phyloP scores from a whole-genome alignment of 305 asterid species.

The Solanum hybrid region DNA sequence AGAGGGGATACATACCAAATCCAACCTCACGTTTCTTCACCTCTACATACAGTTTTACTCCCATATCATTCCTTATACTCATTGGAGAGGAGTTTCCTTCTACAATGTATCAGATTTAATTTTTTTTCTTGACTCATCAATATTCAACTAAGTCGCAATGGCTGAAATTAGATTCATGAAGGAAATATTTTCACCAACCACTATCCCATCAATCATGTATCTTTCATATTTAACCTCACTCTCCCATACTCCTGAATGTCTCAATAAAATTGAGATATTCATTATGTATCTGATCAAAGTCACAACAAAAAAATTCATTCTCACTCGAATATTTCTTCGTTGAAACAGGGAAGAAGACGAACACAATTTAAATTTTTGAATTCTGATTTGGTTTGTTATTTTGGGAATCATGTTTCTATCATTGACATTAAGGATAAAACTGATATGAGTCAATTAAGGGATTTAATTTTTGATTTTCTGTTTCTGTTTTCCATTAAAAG shows the following conservation, averaged over 20 bases:
- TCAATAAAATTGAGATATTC: not conserved
- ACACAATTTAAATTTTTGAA: too few relatives aligned
- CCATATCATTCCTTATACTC: not conserved
- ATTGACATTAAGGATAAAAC: not conserved
- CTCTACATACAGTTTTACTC: not conserved
- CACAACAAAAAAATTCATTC: not conserved
- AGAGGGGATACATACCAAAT: not conserved
- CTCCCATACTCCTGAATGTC: not conserved
- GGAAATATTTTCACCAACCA: not conserved
- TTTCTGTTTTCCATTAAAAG: too few relatives aligned
- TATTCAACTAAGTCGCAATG: not conserved
- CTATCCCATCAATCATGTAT: not conserved
- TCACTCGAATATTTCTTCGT: not conserved
- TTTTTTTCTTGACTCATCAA: not conserved
- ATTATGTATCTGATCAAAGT: not conserved
- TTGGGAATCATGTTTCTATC: not conserved
- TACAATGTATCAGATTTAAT: fast-evolving
- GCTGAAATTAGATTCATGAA: not conserved
- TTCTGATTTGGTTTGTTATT: not conserved
- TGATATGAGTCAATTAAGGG: not conserved
- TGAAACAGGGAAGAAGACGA: not conserved
- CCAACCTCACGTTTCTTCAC: not conserved
- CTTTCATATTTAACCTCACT: not conserved
- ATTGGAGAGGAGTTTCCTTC: not conserved
- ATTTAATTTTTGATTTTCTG: too few relatives aligned